Evolutionary conservation across 495 filamentous ascomycete species (phyloP).

Genomic region (Chaetomidium leptoderma): DNA sequence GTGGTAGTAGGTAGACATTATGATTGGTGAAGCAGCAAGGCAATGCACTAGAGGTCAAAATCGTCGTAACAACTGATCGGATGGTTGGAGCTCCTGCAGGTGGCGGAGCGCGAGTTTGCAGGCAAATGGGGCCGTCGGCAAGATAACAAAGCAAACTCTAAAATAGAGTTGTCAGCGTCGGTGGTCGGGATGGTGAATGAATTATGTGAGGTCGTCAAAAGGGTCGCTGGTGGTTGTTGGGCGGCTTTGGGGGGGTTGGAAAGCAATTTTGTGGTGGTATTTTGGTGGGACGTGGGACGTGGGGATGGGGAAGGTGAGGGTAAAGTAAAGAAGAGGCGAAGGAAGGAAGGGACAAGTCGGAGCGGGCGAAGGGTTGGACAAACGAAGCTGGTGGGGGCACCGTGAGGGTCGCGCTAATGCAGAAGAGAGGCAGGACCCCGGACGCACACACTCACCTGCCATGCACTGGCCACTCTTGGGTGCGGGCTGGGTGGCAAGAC

Average conservation of each 20-base stretch:
- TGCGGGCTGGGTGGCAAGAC: slow-evolving; percentile 33
- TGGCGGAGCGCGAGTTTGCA: slow-evolving; percentile 2
- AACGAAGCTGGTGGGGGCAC: slow-evolving; percentile 27
- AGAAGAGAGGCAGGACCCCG: slow-evolving; percentile 39
- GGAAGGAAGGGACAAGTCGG: slow-evolving; percentile 36
- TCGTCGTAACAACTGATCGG: slow-evolving; percentile 21
- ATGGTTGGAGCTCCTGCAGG: slow-evolving; percentile 18
- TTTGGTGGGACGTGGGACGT: slow-evolving; percentile 29
- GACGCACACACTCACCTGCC: slow-evolving; percentile 29
- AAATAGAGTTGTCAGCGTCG: not conserved
- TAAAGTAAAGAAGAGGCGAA: slow-evolving; percentile 35
- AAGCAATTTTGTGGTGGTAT: slow-evolving; percentile 20
- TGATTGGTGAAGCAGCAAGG: slow-evolving; percentile 27
- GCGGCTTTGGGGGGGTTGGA: slow-evolving; percentile 15
- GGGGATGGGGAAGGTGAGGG: slow-evolving; percentile 24
- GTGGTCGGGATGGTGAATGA: not conserved
- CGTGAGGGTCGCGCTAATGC: slow-evolving; percentile 35
- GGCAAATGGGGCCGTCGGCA: not conserved
- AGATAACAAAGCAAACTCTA: not conserved
- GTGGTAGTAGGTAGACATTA: slow-evolving; percentile 74
- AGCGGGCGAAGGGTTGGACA: slow-evolving; percentile 40
- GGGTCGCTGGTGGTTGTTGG: slow-evolving; percentile 16
- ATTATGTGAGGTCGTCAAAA: slow-evolving; percentile 1
- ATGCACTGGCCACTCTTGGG: slow-evolving; percentile 31
- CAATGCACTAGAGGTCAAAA: slow-evolving; percentile 17